Evolutionary conservation across 257 asterid genomes (phyloP).

Genomic region (Solanum lycopersicoides): DNA sequence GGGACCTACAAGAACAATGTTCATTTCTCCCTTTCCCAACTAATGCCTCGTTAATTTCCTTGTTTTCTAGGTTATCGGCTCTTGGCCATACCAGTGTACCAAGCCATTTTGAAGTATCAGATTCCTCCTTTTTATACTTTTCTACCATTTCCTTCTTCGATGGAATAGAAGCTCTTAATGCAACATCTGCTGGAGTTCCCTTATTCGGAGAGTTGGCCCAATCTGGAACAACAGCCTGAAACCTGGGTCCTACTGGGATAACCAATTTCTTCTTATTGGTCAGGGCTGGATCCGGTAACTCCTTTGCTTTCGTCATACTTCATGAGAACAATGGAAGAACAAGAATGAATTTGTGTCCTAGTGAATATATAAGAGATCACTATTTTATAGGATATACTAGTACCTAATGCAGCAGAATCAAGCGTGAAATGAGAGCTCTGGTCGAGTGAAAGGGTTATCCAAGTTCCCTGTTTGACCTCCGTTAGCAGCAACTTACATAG

Average conservation of each 20-base stretch:
- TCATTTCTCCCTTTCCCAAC: constrained; percentile 10
- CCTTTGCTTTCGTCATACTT: not conserved
- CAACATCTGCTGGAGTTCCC: not conserved
- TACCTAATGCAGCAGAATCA: not conserved
- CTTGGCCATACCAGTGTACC: constrained; percentile 15
- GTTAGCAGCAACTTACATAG: not conserved
- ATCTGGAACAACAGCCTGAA: constrained; percentile 6
- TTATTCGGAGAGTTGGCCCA: not conserved
- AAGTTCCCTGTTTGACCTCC: not conserved
- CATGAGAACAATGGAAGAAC: not conserved
- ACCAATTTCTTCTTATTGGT: not conserved
- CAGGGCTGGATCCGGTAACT: not conserved
- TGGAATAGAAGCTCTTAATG: not conserved
- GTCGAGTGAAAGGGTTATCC: not conserved
- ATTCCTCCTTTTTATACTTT: not conserved
- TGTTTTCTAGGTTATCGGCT: not conserved
- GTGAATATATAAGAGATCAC: not conserved
- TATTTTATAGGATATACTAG: not conserved
- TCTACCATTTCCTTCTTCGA: not conserved
- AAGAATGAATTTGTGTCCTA: not conserved
- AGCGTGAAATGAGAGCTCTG: not conserved
- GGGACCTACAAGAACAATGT: constrained; percentile 1
- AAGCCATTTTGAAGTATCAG: constrained; percentile 3
- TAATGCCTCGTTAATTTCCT: not conserved
- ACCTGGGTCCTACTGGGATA: constrained; percentile 8